phyloP scores from a whole-genome alignment of 495 filamentous ascomycete genomes.

The Cenococcum geophilum region DNA sequence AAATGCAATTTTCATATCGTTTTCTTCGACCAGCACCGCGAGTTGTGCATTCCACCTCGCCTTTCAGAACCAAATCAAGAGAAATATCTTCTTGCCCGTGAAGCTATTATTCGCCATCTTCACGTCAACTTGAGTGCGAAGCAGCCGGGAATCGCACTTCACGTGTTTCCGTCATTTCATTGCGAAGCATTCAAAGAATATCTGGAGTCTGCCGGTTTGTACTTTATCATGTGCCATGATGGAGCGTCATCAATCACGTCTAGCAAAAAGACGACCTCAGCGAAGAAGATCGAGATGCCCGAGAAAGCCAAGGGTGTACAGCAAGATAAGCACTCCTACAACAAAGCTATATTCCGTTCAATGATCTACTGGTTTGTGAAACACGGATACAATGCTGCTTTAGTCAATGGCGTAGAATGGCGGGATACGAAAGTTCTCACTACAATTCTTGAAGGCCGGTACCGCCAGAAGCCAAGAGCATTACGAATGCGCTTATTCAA shows the following conservation, averaged over 20 bases:
- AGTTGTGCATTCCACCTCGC: conserved; percentile 43
- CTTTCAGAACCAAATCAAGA: conserved; percentile 23
- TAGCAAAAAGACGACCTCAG: conserved; percentile 1
- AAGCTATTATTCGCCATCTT: conserved; percentile 60
- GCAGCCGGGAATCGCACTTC: conserved; percentile 39
- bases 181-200: conserved; percentile 49
- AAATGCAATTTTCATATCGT: conserved; percentile 64
- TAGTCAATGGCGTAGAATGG: conserved; percentile 55
- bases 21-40: conserved; percentile 54
- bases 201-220: conserved; percentile 46
- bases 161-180: conserved; percentile 44
- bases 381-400: conserved; percentile 50
- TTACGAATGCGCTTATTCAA: background rate
- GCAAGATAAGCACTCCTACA: conserved; percentile 11
- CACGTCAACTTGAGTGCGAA: conserved; percentile 30
- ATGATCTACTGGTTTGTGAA: conserved; percentile 48
- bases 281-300: conserved; percentile 10
- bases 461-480: background rate
- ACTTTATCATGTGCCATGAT: conserved; percentile 68
- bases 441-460: conserved; percentile 18
- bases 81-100: conserved; percentile 57
- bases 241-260: conserved; percentile 36
- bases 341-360: conserved; percentile 38
- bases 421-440: conserved; percentile 52
- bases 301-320: conserved; percentile 11